Base-by-base conservation (phyloP, 2,329 filamentous ascomycete species). In the Fusarium sp. region DNA sequence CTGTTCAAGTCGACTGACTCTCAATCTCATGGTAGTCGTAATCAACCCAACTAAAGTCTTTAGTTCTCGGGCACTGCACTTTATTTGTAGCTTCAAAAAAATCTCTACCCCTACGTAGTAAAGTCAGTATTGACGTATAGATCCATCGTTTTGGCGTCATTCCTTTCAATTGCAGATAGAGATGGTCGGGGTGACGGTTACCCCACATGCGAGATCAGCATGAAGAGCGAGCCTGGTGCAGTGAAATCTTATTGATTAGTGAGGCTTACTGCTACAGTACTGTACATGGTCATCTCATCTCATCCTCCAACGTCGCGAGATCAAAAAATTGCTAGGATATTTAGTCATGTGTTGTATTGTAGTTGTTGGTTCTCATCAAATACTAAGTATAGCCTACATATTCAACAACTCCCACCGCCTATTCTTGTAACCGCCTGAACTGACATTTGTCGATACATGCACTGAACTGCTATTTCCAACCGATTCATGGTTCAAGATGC, bases 121-220 rank as follows among this genome's bases (percentile, higher is more conserved):
- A 51, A 26, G 26, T 28, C 34, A 28, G 23, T 28, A 50, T 64
- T 72, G 72, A 73, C 65, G 72, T 72, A 69, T 71, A 65, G 47
- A 63, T 57, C 53, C 56, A 58, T 62, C 20, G 20, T 41, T 72
- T 61, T 73, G 64, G 67, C 72, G 72, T 74, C 72, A 74, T 73
- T 65, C 51, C 47, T 66, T 61, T 44, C 31, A 50, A 53, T 33
- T 36, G 30, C 23, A 13, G 12, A 20, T 50, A 60, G 38, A 33
- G 31, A 46, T 44, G 57, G 47, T 52, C 41, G 23, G 23, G 33
- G 46, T 57, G 30, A 23, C 63, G 33, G 46, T 57, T 23, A 23
- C 63, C 37, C 58, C 52, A 65, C 61, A 45, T 34, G 18, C 23
- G 33, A 49, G 60, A 61, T 65, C 65, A 68, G 45, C 54, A 62